Evolutionary conservation across 345 rosid genomes (phyloP).

Genomic region (Hypericum perforatum): DNA sequence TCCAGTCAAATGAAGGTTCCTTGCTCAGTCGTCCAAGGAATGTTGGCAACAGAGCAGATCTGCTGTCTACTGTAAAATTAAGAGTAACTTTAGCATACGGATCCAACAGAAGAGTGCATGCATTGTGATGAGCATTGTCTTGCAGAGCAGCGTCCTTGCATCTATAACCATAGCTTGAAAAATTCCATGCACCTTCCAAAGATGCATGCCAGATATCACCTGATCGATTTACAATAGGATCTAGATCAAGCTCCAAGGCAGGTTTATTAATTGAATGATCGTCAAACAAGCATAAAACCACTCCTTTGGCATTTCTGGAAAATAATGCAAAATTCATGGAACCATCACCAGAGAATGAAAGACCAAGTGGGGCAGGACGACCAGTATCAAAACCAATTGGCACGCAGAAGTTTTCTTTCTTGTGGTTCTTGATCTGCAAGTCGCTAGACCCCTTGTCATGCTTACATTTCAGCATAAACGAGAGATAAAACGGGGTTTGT

Average conservation of each 20-base stretch:
- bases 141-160: slow-evolving; percentile 31
- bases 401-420: slow-evolving; percentile 49
- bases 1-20: slow-evolving; percentile 76
- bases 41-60: slow-evolving; percentile 19
- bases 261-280: slow-evolving; percentile 45
- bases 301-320: slow-evolving; percentile 46
- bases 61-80: slow-evolving; percentile 20
- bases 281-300: slow-evolving; percentile 63
- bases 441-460: slow-evolving; percentile 17
- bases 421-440: slow-evolving; percentile 50
- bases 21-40: slow-evolving; percentile 43
- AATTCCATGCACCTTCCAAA: slow-evolving; percentile 38
- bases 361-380: slow-evolving; percentile 64
- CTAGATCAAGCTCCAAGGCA: slow-evolving; percentile 83
- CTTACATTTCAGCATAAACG: slow-evolving; percentile 51
- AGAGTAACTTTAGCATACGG: slow-evolving; percentile 61
- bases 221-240: slow-evolving; percentile 69
- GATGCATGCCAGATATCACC: slow-evolving; percentile 90
- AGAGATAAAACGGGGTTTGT: slow-evolving; percentile 61
- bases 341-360: slow-evolving; percentile 50
- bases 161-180: slow-evolving; percentile 50
- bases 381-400: slow-evolving; percentile 75
- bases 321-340: slow-evolving; percentile 64
- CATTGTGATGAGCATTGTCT: slow-evolving; percentile 18
- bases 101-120: slow-evolving; percentile 45